Evolutionary conservation across 2,329 filamentous ascomycete species (phyloP), one percentile per base, ranked within the genome.

Genomic region (Fusarium nurragi): DNA sequence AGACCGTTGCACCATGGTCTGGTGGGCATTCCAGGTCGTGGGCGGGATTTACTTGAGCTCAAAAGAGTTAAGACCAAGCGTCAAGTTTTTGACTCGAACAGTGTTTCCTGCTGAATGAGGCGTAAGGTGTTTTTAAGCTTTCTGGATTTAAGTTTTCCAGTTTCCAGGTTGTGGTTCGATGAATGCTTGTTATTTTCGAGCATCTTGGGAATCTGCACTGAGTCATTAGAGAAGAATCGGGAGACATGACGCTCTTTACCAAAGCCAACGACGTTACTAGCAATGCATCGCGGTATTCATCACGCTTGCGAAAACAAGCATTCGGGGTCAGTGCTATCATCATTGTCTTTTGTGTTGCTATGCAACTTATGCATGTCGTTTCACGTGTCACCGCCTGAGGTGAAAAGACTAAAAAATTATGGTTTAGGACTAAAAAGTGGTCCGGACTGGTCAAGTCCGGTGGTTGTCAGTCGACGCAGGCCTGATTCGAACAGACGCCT

Each of bases 401-500:
- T 7, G n/a, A n/a, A 16, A 32, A 5, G 7, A 4, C 6, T 2
- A 2, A 10, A 10, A n/a, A n/a, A 34, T n/a, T n/a, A 8, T 16
- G 12, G 7, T n/a, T n/a, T n/a, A 10, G 2, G 3, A 1, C 16
- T 2, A 23, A 11, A 18, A 47, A 25, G 19, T 23, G 3, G 7
- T 34, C 30, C 32, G 10, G 7, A 51, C 48, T 5, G 38, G 48
- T 44, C 48, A 34, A 44, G 43, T 21, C 23, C n/a, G 19, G 2
- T 2, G 4, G 1, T 6, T 25, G 13, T 37, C 2, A 9, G 3
- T 60, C 56, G 56, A 60, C 57, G 47, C 50, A 40, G 57, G 54
- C 57, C 57, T 60, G 57, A 60, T 60, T 60, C 57, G 57, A 60
- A 60, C 57, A 60, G 57, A 60, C 54, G 57, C 54, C 57, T 58